Base-by-base conservation (phyloP, 2,329 filamentous ascomycete species). In the Ophiostoma triangulosporum region DNA sequence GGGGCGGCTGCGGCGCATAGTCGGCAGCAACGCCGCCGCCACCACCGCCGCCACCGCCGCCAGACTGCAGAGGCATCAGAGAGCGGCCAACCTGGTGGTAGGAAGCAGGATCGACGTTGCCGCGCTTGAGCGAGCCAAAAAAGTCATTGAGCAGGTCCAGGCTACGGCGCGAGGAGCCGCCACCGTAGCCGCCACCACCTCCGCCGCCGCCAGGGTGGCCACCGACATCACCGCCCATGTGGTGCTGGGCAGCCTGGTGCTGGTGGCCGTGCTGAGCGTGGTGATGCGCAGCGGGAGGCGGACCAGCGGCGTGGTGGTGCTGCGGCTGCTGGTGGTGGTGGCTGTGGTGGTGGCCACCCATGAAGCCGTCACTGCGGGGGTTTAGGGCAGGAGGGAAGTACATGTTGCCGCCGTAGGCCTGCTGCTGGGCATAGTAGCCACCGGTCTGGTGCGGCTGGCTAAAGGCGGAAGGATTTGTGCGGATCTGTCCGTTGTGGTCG, bases 101-200 rank as follows among this genome's bases (percentile, higher is more conserved):
- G n/a, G 86, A 93, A 52, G 77, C 77, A 3, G 90, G 86, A 65
- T 97, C 88, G 60, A 97, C 86, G 62, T 89, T 83, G 64, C 89
- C 86, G 62, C 90, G 87, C 57, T 96, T 97, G 61, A 89, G 83
- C 65, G 87, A 88, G 60, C 86, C 88, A 60, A 97, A 95, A 72
- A 97, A 95, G 66, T 95, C 88, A 64, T 95, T 91, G 56, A 96
- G 73, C 55, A 87, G 86, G 63, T 96, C 89, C 61, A 84, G 87
- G n/a, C 81, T 81, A 57, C 89, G 87, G 72, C 91, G 93, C 64
- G 86, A 81, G 5, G 12, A 11, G 20, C 12, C 11, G 20, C 12
- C 46, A 14, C 43, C 40, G 29, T 49, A 49, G 17, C 43, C 46
- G 17, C 27, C 43, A n/a, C 14, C n/a, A 8, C 35, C 15, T 14